Evolutionary conservation across 805 yeast species (phyloP).

Genomic region (Cyberlindnera xylosilytica): DNA sequence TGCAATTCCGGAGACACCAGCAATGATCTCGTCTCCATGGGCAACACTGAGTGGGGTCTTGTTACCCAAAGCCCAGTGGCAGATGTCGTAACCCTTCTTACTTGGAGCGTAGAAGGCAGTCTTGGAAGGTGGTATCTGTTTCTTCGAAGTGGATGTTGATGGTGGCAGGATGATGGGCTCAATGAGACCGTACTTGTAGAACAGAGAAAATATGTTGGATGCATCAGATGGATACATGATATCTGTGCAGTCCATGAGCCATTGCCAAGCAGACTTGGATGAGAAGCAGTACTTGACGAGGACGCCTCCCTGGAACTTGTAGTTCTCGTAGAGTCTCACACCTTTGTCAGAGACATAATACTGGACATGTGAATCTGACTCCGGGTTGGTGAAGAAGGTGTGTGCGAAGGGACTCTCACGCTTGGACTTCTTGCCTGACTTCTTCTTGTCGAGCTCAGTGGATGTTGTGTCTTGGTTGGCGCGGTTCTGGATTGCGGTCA

Average conservation of each 20-base stretch:
- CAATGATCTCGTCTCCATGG: slow-evolving; percentile 17
- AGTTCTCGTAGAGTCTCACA: slow-evolving; percentile 51
- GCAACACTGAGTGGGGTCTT: slow-evolving; percentile 13
- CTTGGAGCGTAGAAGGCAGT: slow-evolving; percentile 43
- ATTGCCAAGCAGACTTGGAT: slow-evolving; percentile 79
- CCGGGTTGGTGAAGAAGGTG: slow-evolving; percentile 81
- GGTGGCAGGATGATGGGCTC: slow-evolving; percentile 39
- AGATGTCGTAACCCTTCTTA: slow-evolving; percentile 37
- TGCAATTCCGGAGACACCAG: slow-evolving; percentile 13
- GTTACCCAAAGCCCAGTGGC: slow-evolving; percentile 30
- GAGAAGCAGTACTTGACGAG: slow-evolving; percentile 49
- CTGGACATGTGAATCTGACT: slow-evolving; percentile 76
- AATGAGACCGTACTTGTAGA: slow-evolving; percentile 46
- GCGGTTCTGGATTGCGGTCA: slow-evolving; percentile 2
- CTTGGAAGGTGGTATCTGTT: slow-evolving; percentile 32
- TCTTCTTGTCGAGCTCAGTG: not conserved
- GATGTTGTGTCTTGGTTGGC: slow-evolving; percentile 1
- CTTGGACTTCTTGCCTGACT: not conserved
- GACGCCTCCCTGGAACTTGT: slow-evolving; percentile 30
- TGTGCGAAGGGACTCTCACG: slow-evolving; percentile 67
- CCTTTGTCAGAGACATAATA: slow-evolving; percentile 71
- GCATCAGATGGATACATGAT: slow-evolving; percentile 53
- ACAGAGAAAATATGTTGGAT: slow-evolving; percentile 45
- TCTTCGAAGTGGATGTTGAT: slow-evolving; percentile 30
- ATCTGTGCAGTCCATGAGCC: slow-evolving; percentile 90